A percentile compares a stretch with the other conserved stretches of the same genome.
phyloP scores from a whole-genome alignment of 768 basidiomycete genomes.

The Mycena amicta region DNA sequence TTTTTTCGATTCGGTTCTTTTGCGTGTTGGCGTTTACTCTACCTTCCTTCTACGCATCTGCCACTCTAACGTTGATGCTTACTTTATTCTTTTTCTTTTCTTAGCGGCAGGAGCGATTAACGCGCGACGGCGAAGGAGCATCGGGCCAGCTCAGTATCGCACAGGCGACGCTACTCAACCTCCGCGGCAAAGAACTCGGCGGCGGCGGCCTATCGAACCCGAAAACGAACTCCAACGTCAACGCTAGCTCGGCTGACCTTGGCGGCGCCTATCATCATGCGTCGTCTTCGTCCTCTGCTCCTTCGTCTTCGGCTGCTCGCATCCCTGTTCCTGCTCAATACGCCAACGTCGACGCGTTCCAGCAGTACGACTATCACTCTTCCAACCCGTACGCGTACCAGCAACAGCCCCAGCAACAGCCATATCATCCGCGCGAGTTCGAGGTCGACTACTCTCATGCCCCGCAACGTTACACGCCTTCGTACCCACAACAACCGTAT shows the following conservation, averaged over 20 bases:
- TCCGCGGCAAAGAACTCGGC: conserved; percentile 65
- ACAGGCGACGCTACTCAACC: conserved; percentile 74
- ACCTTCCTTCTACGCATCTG: too few relatives aligned
- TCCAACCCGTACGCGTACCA: background rate
- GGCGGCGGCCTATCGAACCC: too few relatives aligned
- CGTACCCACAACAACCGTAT: conserved; percentile 33
- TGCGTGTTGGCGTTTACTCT: background rate
- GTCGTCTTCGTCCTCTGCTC: conserved; percentile 25
- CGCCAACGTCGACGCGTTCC: background rate
- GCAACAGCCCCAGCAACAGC: conserved; percentile 27
- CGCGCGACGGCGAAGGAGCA: conserved; percentile 63
- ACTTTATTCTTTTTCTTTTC: background rate
- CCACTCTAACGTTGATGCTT: background rate
- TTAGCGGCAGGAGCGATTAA: conserved; percentile 65
- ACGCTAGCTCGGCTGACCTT: background rate
- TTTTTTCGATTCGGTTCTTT: background rate
- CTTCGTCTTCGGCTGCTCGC: background rate
- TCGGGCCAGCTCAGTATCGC: conserved; percentile 74
- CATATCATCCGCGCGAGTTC: conserved; percentile 27
- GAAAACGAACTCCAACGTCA: conserved; percentile 2
- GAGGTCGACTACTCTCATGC: conserved; percentile 45
- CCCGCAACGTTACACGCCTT: conserved; percentile 34
- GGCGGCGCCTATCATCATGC: too few relatives aligned
- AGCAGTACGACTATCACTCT: background rate
- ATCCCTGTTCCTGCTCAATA: background rate